phyloP scores from a whole-genome alignment of 2,329 filamentous ascomycete species.

The Teratosphaeria destructans region DNA sequence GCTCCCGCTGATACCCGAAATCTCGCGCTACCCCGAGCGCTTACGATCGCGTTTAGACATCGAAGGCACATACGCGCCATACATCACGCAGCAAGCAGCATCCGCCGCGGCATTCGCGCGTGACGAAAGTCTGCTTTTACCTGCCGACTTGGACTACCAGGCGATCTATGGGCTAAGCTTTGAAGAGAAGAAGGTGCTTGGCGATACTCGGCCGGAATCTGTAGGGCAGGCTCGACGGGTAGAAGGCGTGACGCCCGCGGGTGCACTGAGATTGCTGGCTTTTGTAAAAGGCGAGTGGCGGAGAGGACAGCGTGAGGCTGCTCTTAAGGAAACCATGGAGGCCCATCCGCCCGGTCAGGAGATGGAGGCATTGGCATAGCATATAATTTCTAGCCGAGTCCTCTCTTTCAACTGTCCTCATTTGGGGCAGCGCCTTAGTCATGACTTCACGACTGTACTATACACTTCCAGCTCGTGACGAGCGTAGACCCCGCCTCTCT shows the following conservation, averaged over 20 bases:
- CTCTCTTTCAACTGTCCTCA: neutral
- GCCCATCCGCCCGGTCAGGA: neutral
- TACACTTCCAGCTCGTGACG: neutral
- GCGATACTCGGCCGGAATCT: conserved; percentile 64
- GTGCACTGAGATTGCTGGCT: conserved; percentile 47
- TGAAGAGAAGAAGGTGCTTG: conserved; percentile 65
- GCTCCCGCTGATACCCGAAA: conserved; percentile 44
- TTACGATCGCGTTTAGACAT: conserved; percentile 64
- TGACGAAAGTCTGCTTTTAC: conserved; percentile 67
- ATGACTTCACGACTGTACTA: neutral
- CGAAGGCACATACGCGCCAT: conserved; percentile 78
- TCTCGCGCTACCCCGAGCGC: conserved; percentile 44
- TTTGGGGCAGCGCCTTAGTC: neutral
- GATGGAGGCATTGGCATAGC: neutral
- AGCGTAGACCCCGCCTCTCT: neutral
- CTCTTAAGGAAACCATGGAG: neutral
- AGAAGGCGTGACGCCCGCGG: conserved; percentile 58
- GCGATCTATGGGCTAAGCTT: conserved; percentile 62
- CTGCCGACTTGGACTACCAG: conserved; percentile 66
- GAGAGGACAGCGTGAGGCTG: conserved; percentile 14
- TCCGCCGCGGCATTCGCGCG: conserved; percentile 57
- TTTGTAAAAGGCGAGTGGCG: conserved; percentile 44
- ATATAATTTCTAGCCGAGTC: neutral
- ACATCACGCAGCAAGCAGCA: conserved; percentile 61
- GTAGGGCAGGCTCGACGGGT: conserved; percentile 80